These are phyloP conservation scores for Kalanchoe fedtschenkoi DNA, from an alignment of 164 flowering plant species.

Conservation along the genomic window DNA sequence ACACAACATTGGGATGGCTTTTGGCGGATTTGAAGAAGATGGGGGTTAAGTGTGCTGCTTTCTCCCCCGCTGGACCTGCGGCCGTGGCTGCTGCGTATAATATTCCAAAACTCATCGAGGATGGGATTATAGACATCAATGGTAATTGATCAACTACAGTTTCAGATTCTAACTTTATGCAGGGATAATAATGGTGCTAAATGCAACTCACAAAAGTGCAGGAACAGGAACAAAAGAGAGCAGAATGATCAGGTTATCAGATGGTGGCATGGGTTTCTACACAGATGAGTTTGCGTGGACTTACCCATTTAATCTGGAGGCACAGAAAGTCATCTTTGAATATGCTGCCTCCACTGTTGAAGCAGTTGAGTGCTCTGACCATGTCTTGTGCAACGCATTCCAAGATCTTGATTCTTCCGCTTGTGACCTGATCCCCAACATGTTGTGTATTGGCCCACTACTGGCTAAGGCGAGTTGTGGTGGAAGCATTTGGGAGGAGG, in stretches of 20 bases:
- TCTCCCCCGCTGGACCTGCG: not conserved
- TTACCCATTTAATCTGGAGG: not conserved
- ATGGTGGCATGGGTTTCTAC: not conserved
- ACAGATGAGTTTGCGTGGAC: not conserved
- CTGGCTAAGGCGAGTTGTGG: no score
- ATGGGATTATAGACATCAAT: conserved; percentile 1
- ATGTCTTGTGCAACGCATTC: no score
- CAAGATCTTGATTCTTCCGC: no score
- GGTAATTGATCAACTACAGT: not conserved
- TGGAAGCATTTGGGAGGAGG: conserved; percentile 4
- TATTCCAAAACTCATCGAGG: conserved; percentile 4
- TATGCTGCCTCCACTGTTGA: no score
- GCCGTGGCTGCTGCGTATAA: not conserved
- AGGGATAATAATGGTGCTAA: not conserved
- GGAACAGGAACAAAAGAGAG: not conserved
- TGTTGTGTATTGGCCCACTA: conserved; percentile 1
- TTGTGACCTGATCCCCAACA: not conserved
- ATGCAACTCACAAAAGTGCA: not conserved
- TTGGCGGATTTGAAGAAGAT: conserved; percentile 3
- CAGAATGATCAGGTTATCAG: not conserved
- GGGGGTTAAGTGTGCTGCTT: conserved; percentile 1
- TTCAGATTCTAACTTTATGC: not conserved
- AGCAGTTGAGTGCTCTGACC: no score
- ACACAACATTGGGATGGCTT: not conserved
- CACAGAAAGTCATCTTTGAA: no score